Evolutionary conservation across 495 filamentous ascomycete genomes (phyloP).

Genomic region (Penicillium dipodomyicola): DNA sequence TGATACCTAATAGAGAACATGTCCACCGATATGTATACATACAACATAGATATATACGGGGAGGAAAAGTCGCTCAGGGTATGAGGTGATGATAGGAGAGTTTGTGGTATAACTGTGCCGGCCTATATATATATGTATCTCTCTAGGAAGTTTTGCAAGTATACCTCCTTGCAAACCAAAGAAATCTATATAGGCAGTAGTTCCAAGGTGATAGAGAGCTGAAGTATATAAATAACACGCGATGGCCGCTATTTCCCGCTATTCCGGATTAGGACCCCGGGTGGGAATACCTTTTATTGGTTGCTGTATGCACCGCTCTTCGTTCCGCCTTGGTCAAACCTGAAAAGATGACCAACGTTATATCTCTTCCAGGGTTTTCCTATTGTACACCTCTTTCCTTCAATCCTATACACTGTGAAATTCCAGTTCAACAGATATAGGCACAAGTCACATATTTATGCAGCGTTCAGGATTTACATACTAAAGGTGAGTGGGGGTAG

Average conservation of each 20-base stretch:
- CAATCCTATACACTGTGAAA: not conserved
- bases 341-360: not conserved
- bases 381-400: not conserved
- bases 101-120: too few relatives aligned
- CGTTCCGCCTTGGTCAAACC: not conserved
- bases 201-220: too few relatives aligned
- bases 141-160: too few relatives aligned
- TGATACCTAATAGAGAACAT: too few relatives aligned
- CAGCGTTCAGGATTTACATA: not conserved
- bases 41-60: too few relatives aligned
- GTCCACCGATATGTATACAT: too few relatives aligned
- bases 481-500: not conserved
- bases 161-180: not conserved
- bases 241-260: constrained; percentile 9
- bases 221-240: not conserved
- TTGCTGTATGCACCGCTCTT: not conserved
- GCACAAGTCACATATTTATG: not conserved
- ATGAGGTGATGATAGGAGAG: too few relatives aligned
- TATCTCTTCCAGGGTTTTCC: not conserved
- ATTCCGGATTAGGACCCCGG: constrained; percentile 11
- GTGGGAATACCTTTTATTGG: not conserved
- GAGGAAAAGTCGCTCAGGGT: too few relatives aligned
- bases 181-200: too few relatives aligned
- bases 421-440: not conserved
- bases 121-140: too few relatives aligned